These are phyloP conservation scores for Parastagonospora avenae DNA, from an alignment of 2,329 filamentous ascomycete genomes.

Conservation along the genomic window DNA sequence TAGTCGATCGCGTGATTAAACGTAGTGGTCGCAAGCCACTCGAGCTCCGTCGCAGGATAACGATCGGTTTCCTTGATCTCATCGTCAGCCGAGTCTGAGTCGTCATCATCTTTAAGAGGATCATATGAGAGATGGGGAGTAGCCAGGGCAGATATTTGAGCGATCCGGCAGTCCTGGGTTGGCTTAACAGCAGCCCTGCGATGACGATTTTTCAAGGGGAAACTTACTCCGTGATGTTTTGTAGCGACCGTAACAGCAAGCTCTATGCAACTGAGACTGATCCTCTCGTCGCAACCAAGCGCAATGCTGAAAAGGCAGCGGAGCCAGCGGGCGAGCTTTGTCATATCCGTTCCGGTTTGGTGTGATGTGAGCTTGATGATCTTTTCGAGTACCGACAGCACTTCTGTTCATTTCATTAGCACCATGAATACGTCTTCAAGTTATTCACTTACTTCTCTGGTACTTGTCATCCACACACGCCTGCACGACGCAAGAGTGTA, in stretches of 20 bases:
- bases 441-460: slow-evolving; percentile 33
- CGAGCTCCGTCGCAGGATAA: slow-evolving; percentile 71
- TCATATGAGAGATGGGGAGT: slow-evolving; percentile 22
- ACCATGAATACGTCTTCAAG: background rate
- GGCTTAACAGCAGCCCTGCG: slow-evolving; percentile 1
- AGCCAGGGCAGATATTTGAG: slow-evolving; percentile 2
- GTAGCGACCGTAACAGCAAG: slow-evolving; percentile 57
- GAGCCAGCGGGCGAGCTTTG: slow-evolving; percentile 74
- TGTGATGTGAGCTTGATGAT: slow-evolving; percentile 72
- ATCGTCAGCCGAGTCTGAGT: slow-evolving; percentile 25
- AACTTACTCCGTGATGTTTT: slow-evolving; percentile 34
- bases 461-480: slow-evolving; percentile 34
- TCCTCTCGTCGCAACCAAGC: slow-evolving; percentile 60
- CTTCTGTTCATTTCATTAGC: slow-evolving; percentile 23
- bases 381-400: slow-evolving; percentile 58
- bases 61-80: slow-evolving; percentile 45
- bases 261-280: slow-evolving; percentile 67
- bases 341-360: slow-evolving; percentile 60
- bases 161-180: background rate
- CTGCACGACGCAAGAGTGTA: slow-evolving; percentile 46
- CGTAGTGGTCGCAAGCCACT: slow-evolving; percentile 71
- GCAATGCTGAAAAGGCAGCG: slow-evolving; percentile 76
- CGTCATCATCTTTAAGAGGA: slow-evolving; percentile 6
- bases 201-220: background rate
- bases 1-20: slow-evolving; percentile 71